Conservation (phyloP, 768 basidiomycete species). For the Termitomyces sp. region DNA sequence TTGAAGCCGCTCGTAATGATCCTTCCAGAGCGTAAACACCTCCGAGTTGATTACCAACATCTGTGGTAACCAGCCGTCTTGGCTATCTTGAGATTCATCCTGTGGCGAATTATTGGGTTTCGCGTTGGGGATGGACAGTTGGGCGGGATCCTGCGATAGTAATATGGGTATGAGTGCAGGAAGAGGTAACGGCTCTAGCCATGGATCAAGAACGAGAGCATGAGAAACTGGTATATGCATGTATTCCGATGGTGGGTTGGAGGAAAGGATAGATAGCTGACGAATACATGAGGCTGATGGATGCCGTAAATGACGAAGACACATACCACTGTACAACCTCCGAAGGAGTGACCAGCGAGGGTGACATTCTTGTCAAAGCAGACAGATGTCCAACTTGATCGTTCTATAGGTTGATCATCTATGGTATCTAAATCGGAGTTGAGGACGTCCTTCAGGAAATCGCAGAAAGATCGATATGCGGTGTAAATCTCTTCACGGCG, state of each 20-base stretch:
- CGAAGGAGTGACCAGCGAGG: conserved; percentile 42
- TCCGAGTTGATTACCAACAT: conserved; percentile 74
- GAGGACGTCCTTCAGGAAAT: conserved; percentile 38
- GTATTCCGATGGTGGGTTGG: conserved; percentile 34
- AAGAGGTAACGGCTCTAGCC: conserved; percentile 70
- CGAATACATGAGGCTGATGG: conserved; percentile 2
- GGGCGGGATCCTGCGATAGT: not conserved
- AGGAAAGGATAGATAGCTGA: conserved; percentile 56
- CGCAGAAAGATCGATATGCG: conserved; percentile 50
- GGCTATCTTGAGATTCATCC: conserved; percentile 1
- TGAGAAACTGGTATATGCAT: conserved; percentile 46
- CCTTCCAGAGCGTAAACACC: conserved; percentile 72
- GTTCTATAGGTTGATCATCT: conserved; percentile 29
- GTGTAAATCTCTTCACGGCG: conserved; percentile 67
- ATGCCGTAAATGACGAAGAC: not conserved
- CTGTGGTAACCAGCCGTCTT: conserved; percentile 20
- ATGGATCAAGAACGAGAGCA: conserved; percentile 72
- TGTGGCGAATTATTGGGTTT: not conserved
- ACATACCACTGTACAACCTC: conserved; percentile 42
- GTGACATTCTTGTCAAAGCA: conserved; percentile 27
- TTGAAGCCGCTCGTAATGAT: conserved; percentile 59
- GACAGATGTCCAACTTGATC: conserved; percentile 37
- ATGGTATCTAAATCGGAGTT: conserved; percentile 29
- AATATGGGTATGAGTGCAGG: conserved; percentile 43
- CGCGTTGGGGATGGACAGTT: conserved; percentile 6